A percentile compares a stretch with the other conserved stretches of the same genome.
Evolutionary conservation across 2,329 filamentous ascomycete genomes (phyloP).

Genomic region (Neonectria coccinea): DNA sequence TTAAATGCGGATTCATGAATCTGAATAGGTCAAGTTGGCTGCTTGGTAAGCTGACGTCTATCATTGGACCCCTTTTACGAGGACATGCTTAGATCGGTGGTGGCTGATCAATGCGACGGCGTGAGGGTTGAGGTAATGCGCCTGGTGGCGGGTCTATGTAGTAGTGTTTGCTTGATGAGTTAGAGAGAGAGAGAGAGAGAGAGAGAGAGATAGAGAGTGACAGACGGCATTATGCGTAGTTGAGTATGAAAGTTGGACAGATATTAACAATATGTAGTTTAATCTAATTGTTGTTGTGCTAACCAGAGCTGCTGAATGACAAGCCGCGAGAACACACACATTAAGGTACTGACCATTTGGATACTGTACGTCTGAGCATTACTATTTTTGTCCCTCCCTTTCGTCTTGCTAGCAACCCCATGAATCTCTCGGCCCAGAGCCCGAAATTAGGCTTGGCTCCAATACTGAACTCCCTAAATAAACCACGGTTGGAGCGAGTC

Average conservation of each 20-base stretch:
- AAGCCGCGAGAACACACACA: neutral
- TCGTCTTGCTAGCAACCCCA: too few relatives aligned
- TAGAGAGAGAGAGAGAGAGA: neutral
- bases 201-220: neutral
- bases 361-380: too few relatives aligned
- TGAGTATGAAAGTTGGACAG: neutral
- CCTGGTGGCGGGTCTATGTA: neutral
- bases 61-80: neutral
- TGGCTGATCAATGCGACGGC: neutral
- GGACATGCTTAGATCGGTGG: neutral
- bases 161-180: neutral
- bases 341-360: too few relatives aligned
- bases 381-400: too few relatives aligned
- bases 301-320: neutral
- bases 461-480: neutral
- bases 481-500: neutral
- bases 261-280: neutral
- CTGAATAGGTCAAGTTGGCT: too few relatives aligned
- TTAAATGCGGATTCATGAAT: too few relatives aligned
- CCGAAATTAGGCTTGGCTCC: too few relatives aligned
- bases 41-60: too few relatives aligned
- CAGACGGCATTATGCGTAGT: neutral
- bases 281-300: too few relatives aligned
- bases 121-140: neutral
- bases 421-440: too few relatives aligned